These are phyloP conservation scores for Flaveria brownii DNA, from an alignment of 129 eudicot species.

Conservation along the genomic window DNA sequence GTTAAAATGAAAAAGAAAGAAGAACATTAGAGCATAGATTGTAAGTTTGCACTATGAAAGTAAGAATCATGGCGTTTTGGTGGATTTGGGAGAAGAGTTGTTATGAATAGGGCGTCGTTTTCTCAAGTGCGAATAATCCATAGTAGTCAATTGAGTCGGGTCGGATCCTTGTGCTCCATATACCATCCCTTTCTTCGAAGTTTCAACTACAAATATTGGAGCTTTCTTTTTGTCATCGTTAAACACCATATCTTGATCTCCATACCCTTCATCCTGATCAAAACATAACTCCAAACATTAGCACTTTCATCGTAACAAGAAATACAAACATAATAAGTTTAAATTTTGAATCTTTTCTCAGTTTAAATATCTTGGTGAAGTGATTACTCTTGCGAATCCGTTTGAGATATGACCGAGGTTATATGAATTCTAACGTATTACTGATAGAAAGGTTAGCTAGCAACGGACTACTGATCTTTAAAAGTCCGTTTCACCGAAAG, in stretches of 20 bases:
- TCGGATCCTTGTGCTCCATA: conserved; percentile 32
- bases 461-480: too few relatives aligned
- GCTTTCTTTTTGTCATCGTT: conserved; percentile 21
- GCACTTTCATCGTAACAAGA: background rate
- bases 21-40: background rate
- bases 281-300: conserved; percentile 3
- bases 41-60: background rate
- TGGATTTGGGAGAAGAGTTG: conserved; percentile 40
- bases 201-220: conserved; percentile 35
- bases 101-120: conserved; percentile 74
- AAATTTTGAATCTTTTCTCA: background rate
- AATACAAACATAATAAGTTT: background rate
- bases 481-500: too few relatives aligned
- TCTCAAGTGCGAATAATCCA: conserved; percentile 63
- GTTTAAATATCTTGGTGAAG: background rate
- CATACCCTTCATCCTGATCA: conserved; percentile 37
- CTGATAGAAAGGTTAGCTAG: too few relatives aligned
- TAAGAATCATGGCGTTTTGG: conserved; percentile 38
- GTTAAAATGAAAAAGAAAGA: background rate
- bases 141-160: conserved; percentile 41
- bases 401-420: too few relatives aligned
- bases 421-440: too few relatives aligned
- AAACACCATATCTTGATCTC: conserved; percentile 31
- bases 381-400: too few relatives aligned
- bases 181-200: conserved; percentile 12